Base-by-base conservation (phyloP, 2,329 filamentous ascomycete genomes). In the Nothopassalora personata region DNA sequence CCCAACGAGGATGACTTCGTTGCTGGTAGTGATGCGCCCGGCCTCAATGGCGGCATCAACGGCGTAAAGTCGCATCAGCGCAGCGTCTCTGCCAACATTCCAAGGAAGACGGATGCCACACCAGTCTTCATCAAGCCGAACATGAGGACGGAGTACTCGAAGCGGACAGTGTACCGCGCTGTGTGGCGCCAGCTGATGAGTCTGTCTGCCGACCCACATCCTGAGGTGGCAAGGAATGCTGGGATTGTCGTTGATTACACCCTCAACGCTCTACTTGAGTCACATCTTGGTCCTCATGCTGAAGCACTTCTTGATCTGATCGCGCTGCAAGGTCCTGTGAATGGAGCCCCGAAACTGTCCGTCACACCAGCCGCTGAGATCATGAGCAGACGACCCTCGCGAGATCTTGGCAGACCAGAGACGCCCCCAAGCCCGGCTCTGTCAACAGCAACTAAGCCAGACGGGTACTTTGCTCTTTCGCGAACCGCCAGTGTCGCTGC, bases 111-210 rank as follows among this genome's bases (percentile, higher is more conserved):
- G 27, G 30, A 60, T 51, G 33, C 48, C 3, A 36, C 31, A 31
- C 18, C 34, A 4, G 27, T 23, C 27, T 34, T 54, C 10, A 33
- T 50, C 52, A 10, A 55, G 51, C 59, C 61, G 75, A 50, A 79
- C 84, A 56, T 81, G 86, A 60, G 81, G 80, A 10, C 76, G 81
- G 66, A 65, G 11, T 54, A 64, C 10, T 91, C 92, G 11, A 86
- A 90, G 64, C 94, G 96, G 70, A 96, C 91, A 0, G 89, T 96
- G 18, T 97, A 95, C 72, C 88, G 92, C 31, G 89, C 92, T 0
- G 88, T 95, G 62, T 99, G 94, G 94, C 94, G 96, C 72, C 90
- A 97, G 69, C 82, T 95, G 47, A 79, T 97, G 60, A 90, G 96
- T 62, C 81, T 97, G 73, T 93, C 91, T 48, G 90, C 96, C 18